These are phyloP conservation scores for Penicillium corylophilum DNA, from an alignment of 2,329 filamentous ascomycete species.

Conservation along the genomic window DNA sequence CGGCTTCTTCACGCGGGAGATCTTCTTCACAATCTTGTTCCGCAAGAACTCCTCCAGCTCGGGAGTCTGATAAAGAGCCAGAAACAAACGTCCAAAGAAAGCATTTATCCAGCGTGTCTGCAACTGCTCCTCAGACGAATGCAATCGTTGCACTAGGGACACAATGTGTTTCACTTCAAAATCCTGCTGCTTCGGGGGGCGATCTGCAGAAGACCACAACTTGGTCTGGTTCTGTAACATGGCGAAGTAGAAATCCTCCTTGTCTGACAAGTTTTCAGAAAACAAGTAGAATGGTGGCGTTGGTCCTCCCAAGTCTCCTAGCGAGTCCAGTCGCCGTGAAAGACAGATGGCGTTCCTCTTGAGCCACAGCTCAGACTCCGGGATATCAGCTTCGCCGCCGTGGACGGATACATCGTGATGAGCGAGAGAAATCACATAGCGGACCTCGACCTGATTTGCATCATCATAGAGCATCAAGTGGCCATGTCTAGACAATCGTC, in stretches of 20 bases:
- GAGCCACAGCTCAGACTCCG: slow-evolving; percentile 92
- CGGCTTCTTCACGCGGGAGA: slow-evolving; percentile 87
- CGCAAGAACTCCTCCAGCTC: slow-evolving; percentile 77
- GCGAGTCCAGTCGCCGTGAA: slow-evolving; percentile 59
- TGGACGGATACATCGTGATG: slow-evolving; percentile 82
- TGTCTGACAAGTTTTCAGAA: slow-evolving; percentile 90
- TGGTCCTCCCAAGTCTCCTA: slow-evolving; percentile 54
- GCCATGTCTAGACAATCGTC: slow-evolving; percentile 64
- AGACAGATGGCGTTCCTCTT: slow-evolving; percentile 88
- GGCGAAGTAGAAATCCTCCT: slow-evolving; percentile 97
- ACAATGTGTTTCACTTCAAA: slow-evolving; percentile 88
- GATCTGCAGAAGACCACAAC: slow-evolving; percentile 55
- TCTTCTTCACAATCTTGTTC: slow-evolving; percentile 92
- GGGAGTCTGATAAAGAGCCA: slow-evolving; percentile 80
- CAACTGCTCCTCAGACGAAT: slow-evolving; percentile 86
- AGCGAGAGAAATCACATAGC: slow-evolving; percentile 89
- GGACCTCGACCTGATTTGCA: slow-evolving; percentile 89
- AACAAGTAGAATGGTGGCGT: slow-evolving; percentile 91
- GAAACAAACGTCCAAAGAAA: slow-evolving; percentile 80
- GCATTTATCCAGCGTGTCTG: slow-evolving; percentile 95
- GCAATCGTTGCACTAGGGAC: slow-evolving; percentile 81
- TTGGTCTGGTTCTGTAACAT: slow-evolving; percentile 81
- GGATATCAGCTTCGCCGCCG: slow-evolving; percentile 73
- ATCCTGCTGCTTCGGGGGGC: slow-evolving; percentile 66
- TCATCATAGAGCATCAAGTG: slow-evolving; percentile 98